Evolutionary conservation across 306 rosid species (phyloP), one percentile per base, ranked within the genome.

Genomic region (Boehmeria nivea): DNA sequence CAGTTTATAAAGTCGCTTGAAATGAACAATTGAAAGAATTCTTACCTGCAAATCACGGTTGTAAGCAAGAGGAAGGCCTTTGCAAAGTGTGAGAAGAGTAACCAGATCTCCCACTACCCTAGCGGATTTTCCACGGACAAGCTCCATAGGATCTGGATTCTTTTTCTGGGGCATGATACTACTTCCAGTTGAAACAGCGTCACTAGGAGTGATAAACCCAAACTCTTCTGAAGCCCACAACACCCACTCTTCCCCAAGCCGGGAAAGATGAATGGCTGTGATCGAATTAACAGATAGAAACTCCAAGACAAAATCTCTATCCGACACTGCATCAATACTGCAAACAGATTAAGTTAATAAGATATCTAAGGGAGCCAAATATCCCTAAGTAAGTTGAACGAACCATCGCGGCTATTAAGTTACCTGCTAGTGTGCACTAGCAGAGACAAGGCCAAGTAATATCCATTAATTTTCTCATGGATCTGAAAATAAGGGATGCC

Each of bases 161-260:
- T 91, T 91, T 75, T 91, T 87, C 83, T 91, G 99, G 74, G 99
- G 99, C 99, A 91, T 91, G 63, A 91, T 91, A 47, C 99, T 91
- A 68, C 96, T 91, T 43, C 96, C 99, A 13, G 96, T 91, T 48
- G 96, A 91, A 71, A 91, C 96, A 36, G 94, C 72, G 57, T 91
- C 99, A 40, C 90, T 85, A 45, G 99, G 95, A 6, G 87, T 84
- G 68, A 91, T 67, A 61, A 91, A 91, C 61, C 99, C 99, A 66
- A 91, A 87, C 68, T 91, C 99, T 73, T 91, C 96, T 0, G 99
- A 82, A 56, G 99, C 96, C 95, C 99, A 91, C 75, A 91, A 31
- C 51, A 91, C 99, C 96, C 99, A 91, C 72, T 91, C 99, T 59
- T 91, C 99, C 53, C 99, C 99, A 57, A 91, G 99, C 39, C 96